A percentile compares a stretch with the other conserved stretches of the same genome.
phyloP scores from a whole-genome alignment of 2,329 filamentous ascomycete genomes.

The Emergomyces orientalis region DNA sequence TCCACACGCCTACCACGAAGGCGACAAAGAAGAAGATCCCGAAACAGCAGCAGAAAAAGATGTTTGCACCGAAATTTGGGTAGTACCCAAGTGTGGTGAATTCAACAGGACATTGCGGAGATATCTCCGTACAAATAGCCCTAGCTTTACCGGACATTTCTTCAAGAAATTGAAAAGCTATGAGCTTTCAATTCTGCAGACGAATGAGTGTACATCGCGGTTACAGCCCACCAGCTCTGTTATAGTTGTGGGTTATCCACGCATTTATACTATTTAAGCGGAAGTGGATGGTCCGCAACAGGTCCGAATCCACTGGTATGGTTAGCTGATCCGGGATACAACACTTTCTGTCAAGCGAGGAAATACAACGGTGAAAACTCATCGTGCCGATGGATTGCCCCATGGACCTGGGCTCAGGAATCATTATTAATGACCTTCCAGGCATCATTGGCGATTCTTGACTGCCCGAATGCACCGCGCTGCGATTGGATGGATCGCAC shows the following conservation, averaged over 20 bases:
- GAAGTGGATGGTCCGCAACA: neutral
- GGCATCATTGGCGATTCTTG: neutral
- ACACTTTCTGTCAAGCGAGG: neutral
- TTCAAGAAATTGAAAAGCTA: neutral
- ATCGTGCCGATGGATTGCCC: neutral
- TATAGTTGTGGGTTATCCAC: neutral
- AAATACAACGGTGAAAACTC: neutral
- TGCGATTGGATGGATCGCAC: neutral
- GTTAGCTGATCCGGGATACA: neutral
- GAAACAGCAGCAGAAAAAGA: constrained; percentile 46
- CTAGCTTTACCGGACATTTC: neutral
- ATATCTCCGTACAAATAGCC: constrained; percentile 10
- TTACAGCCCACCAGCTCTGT: neutral
- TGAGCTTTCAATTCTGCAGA: neutral
- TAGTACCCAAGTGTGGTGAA: constrained; percentile 46
- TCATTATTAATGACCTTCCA: neutral
- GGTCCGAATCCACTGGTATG: neutral
- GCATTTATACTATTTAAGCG: neutral
- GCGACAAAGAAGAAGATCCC: constrained; percentile 41
- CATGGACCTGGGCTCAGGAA: neutral
- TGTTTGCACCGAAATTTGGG: constrained; percentile 43
- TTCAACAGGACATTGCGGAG: constrained; percentile 34
- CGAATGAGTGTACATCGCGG: neutral
- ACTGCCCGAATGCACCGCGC: neutral
- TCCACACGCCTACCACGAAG: constrained; percentile 32